phyloP scores from a whole-genome alignment of 73 alveolate genomes.

The Effrenium voratum region DNA sequence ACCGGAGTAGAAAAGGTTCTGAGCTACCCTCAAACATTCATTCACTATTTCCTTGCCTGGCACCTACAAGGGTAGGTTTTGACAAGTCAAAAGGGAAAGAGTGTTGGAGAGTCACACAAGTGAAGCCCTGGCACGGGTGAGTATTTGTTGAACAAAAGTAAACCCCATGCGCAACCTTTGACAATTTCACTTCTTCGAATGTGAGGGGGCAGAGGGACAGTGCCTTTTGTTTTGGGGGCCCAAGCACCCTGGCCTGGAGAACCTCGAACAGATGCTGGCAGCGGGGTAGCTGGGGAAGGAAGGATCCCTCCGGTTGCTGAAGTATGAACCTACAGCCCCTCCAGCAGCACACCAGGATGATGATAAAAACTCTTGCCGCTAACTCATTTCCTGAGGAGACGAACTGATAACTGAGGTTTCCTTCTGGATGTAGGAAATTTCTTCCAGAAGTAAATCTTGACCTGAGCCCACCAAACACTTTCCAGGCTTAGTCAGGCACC shows the following conservation, averaged over 20 bases:
- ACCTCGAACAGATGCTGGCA: neutral
- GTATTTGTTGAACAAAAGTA: too few relatives aligned
- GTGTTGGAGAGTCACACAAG: too few relatives aligned
- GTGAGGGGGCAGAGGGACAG: neutral
- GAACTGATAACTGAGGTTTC: neutral
- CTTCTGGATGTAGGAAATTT: neutral
- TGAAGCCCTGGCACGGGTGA: too few relatives aligned
- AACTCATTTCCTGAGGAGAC: neutral
- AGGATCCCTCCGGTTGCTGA: constrained; percentile 18
- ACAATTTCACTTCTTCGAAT: too few relatives aligned
- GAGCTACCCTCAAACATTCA: too few relatives aligned
- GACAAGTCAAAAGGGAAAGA: too few relatives aligned
- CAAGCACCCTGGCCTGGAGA: neutral
- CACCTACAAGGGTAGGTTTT: too few relatives aligned
- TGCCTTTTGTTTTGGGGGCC: neutral
- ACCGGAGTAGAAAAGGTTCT: too few relatives aligned
- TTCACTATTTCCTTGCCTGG: too few relatives aligned
- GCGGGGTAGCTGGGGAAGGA: neutral
- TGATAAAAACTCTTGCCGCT: neutral
- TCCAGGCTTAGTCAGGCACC: neutral
- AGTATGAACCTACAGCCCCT: constrained; percentile 19
- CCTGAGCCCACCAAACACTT: neutral
- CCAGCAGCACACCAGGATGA: neutral
- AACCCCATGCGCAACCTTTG: too few relatives aligned
- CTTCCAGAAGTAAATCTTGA: constrained; percentile 10